Conservation (phyloP, 371 early-diverging fungal genomes). For the Mucor sp. region DNA sequence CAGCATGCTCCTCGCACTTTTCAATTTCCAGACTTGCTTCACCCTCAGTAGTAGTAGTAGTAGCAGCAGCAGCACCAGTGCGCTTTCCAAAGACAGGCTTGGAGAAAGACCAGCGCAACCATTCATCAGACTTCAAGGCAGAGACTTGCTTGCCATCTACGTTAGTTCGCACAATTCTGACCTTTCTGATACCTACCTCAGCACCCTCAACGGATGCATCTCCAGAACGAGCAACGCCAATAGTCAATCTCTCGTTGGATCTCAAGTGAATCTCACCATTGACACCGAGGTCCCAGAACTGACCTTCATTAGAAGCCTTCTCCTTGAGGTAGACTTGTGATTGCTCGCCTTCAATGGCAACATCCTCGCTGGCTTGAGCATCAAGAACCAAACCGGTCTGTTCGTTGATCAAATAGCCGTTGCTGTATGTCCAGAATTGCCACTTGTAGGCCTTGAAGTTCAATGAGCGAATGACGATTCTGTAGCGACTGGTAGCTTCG, state of each 20-base stretch:
- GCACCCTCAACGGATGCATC: slow-evolving; percentile 39
- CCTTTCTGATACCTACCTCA: slow-evolving; percentile 35
- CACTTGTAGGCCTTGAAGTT: slow-evolving; percentile 45
- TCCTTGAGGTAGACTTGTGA: slow-evolving; percentile 33
- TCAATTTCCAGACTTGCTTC: slow-evolving; percentile 23
- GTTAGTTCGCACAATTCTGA: slow-evolving; percentile 26
- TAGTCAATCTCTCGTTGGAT: slow-evolving; percentile 35
- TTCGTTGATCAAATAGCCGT: slow-evolving; percentile 56
- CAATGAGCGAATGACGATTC: slow-evolving; percentile 33
- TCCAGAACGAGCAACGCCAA: slow-evolving; percentile 30
- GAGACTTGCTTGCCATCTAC: slow-evolving; percentile 26
- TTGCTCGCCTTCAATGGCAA: slow-evolving; percentile 34
- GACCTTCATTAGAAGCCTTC: slow-evolving; percentile 30
- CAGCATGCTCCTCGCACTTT: slow-evolving; percentile 27
- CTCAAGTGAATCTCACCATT: slow-evolving; percentile 47
- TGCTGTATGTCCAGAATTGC: slow-evolving; percentile 55
- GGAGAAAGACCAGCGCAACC: slow-evolving; percentile 46
- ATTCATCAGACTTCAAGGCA: slow-evolving; percentile 34
- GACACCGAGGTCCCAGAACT: slow-evolving; percentile 43
- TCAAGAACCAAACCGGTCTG: slow-evolving; percentile 57
- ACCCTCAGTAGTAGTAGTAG: background rate
- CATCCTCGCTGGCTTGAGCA: slow-evolving; percentile 34
- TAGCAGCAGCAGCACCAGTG: background rate
- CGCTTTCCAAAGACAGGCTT: slow-evolving; percentile 42
- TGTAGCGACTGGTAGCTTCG: slow-evolving; percentile 16